A percentile compares a stretch with the other conserved stretches of the same genome.
Conservation (phyloP, 129 eudicot species). For the Flaveria robusta region DNA sequence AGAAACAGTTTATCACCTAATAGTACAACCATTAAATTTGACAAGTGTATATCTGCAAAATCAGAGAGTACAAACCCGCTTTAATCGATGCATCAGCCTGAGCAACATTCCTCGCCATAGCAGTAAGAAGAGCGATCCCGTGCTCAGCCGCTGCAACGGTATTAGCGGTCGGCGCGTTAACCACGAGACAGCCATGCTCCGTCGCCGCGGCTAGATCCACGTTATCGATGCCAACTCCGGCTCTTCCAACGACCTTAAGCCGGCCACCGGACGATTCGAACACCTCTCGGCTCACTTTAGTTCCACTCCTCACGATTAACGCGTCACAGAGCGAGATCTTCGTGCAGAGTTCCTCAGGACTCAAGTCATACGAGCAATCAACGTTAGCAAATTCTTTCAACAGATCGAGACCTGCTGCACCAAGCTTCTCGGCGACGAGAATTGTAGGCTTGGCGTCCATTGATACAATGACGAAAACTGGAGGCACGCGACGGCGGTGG, state of each 20-base stretch:
- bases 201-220: slow-evolving; percentile 98
- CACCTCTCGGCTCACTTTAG: slow-evolving; percentile 85
- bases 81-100: too few relatives aligned
- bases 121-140: slow-evolving; percentile 27
- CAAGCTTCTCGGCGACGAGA: slow-evolving; percentile 90
- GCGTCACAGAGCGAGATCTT: slow-evolving; percentile 96
- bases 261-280: slow-evolving; percentile 82
- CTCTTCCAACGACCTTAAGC: slow-evolving; percentile 88
- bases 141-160: slow-evolving; percentile 98
- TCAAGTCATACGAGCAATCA: slow-evolving; percentile 83
- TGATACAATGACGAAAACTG: slow-evolving; percentile 44
- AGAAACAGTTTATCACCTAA: too few relatives aligned
- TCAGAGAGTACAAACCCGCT: too few relatives aligned
- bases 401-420: slow-evolving; percentile 77
- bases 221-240: slow-evolving; percentile 94
- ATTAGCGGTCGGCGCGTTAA: slow-evolving; percentile 94
- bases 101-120: too few relatives aligned
- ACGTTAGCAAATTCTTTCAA: slow-evolving; percentile 75
- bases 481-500: slow-evolving; percentile 30
- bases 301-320: slow-evolving; percentile 87
- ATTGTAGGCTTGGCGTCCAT: slow-evolving; percentile 80
- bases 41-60: too few relatives aligned
- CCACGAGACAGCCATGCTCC: slow-evolving; percentile 91
- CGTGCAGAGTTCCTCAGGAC: slow-evolving; percentile 80
- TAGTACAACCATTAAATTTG: background rate